Evolutionary conservation across 2,329 filamentous ascomycete species (phyloP).

Genomic region (Aspergillus bombycis): DNA sequence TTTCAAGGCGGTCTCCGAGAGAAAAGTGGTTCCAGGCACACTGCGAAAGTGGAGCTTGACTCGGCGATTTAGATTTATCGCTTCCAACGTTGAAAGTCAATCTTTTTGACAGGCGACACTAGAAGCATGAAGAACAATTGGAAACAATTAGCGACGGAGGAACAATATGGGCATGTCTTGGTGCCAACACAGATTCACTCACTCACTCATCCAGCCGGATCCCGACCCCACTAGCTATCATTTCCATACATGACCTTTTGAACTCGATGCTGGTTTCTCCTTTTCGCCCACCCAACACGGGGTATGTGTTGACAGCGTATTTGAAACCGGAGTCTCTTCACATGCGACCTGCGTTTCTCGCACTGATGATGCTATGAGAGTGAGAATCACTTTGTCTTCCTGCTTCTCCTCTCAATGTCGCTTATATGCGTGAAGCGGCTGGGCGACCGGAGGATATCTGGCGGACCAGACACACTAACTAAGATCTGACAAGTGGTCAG

Average conservation of each 20-base stretch:
- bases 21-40: constrained; percentile 10
- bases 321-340: background rate
- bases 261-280: background rate
- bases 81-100: constrained; percentile 9
- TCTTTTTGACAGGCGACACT: constrained; percentile 10
- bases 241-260: background rate
- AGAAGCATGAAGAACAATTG: constrained; percentile 2
- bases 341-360: background rate
- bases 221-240: background rate
- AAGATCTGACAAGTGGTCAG: background rate
- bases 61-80: constrained; percentile 3
- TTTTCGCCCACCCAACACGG: too few relatives aligned
- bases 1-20: constrained; percentile 3
- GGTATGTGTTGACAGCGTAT: background rate
- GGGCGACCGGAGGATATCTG: background rate
- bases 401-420: background rate
- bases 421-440: background rate
- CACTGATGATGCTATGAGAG: background rate
- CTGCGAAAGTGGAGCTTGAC: background rate
- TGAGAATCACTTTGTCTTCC: background rate
- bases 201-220: background rate
- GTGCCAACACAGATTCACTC: background rate
- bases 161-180: background rate
- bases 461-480: background rate
- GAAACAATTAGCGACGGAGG: background rate